A percentile compares a stretch with the other conserved stretches of the same genome.
These are phyloP conservation scores for Pichia heedii DNA, from an alignment of 805 yeast genomes.

Conservation along the genomic window DNA sequence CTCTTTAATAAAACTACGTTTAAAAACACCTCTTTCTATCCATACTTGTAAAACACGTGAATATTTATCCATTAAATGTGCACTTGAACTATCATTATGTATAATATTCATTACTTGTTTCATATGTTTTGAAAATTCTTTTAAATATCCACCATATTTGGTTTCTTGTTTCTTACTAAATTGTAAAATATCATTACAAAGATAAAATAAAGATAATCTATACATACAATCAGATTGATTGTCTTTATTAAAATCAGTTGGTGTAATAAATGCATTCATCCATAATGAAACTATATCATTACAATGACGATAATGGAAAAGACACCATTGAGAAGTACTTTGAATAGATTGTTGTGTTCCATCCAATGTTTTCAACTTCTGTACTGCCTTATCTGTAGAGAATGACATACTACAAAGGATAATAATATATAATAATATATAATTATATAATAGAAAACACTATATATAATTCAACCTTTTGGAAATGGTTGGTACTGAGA, in stretches of 20 bases:
- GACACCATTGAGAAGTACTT: conserved; percentile 60
- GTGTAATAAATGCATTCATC: conserved; percentile 7
- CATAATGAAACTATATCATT: conserved; percentile 30
- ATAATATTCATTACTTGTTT: conserved; percentile 31
- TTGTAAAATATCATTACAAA: conserved; percentile 77
- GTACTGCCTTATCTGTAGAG: conserved; percentile 38
- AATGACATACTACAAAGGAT: conserved; percentile 43
- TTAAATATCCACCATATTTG: conserved; percentile 44
- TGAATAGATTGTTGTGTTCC: conserved; percentile 69
- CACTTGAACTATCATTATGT: conserved; percentile 19
- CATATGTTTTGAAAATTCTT: conserved; percentile 45
- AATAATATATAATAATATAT: too few species aligned
- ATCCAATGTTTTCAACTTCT: conserved; percentile 38
- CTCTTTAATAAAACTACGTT: conserved; percentile 14
- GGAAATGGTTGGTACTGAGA: too few species aligned
- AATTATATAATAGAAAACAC: too few species aligned
- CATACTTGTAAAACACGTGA: conserved; percentile 47
- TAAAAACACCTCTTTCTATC: conserved; percentile 44
- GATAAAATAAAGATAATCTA: conserved; percentile 42
- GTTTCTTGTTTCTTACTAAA: conserved; percentile 53
- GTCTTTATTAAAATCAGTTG: conserved; percentile 4
- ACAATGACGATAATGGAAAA: conserved; percentile 58
- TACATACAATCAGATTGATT: conserved; percentile 27
- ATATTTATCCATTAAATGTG: conserved; percentile 31
- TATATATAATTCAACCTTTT: too few species aligned